phyloP scores from a whole-genome alignment of 1,284 basidiomycete genomes.

The Cronartium ribicola region DNA sequence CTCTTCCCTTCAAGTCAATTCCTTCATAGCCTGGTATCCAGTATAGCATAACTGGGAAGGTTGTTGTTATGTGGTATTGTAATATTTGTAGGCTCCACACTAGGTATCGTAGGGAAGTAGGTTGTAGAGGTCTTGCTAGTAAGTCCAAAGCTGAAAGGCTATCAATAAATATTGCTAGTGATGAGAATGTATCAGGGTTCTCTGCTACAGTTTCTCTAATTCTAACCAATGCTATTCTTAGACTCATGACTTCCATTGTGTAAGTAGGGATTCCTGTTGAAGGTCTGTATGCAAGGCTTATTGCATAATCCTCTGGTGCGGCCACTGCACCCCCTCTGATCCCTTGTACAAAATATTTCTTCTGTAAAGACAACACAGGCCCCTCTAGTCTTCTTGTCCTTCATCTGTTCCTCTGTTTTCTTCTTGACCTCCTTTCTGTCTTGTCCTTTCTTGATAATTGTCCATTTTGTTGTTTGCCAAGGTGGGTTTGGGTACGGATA shows the following conservation, averaged over 20 bases:
- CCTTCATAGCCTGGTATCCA: conserved; percentile 2
- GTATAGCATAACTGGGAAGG: neutral
- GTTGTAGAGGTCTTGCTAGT: neutral
- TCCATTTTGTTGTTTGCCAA: neutral
- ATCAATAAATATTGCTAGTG: no score
- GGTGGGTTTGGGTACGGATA: neutral
- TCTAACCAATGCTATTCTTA: neutral
- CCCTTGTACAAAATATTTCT: neutral
- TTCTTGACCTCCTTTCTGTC: neutral
- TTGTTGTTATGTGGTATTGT: neutral
- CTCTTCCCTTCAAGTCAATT: neutral
- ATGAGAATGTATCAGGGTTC: neutral
- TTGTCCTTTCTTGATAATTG: neutral
- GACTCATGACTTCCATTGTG: neutral
- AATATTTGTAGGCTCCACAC: neutral
- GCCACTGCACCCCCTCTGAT: neutral
- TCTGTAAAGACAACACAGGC: conserved; percentile 1
- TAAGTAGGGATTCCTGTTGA: neutral
- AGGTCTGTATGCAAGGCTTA: neutral
- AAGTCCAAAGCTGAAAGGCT: neutral
- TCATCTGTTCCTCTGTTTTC: neutral
- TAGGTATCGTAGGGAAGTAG: neutral
- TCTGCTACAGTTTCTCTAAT: neutral
- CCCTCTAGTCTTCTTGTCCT: neutral
- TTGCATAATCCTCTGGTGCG: neutral